phyloP scores from a whole-genome alignment of 805 yeast species.

The Candida andamanensis region DNA sequence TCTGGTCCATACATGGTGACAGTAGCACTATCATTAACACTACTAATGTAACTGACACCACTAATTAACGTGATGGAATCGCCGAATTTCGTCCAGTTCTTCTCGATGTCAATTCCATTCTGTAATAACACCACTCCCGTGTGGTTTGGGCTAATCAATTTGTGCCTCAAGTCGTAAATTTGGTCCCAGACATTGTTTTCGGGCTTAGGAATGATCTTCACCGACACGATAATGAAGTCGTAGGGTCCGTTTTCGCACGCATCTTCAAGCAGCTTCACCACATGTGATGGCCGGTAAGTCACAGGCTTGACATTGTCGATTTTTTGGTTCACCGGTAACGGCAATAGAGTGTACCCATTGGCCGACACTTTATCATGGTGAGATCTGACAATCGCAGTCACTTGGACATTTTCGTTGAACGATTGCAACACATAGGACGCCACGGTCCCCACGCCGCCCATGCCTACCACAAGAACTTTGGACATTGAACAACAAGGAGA shows the following conservation, averaged over 20 bases:
- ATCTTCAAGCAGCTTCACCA: constrained; percentile 24
- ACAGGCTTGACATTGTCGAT: constrained; percentile 14
- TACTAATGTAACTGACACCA: constrained; percentile 31
- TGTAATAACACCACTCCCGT: constrained; percentile 20
- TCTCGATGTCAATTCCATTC: constrained; percentile 23
- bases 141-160: constrained; percentile 13
- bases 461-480: constrained; percentile 26
- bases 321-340: constrained; percentile 23
- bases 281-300: constrained; percentile 19
- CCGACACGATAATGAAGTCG: constrained; percentile 29
- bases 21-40: constrained; percentile 21
- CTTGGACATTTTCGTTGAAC: constrained; percentile 18
- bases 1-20: constrained; percentile 26
- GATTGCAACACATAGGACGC: constrained; percentile 26
- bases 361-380: constrained; percentile 22
- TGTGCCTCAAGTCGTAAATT: constrained; percentile 7
- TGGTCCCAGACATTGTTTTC: constrained; percentile 20
- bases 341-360: constrained; percentile 25
- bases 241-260: constrained; percentile 23
- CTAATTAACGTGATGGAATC: constrained; percentile 18
- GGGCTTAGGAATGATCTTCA: constrained; percentile 28
- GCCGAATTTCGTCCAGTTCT: constrained; percentile 16
- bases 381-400: constrained; percentile 29
- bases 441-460: constrained; percentile 35
- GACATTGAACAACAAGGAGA: constrained; percentile 3